Conservation (phyloP, 495 filamentous ascomycete genomes). For the Hypomontagnella monticulosa region DNA sequence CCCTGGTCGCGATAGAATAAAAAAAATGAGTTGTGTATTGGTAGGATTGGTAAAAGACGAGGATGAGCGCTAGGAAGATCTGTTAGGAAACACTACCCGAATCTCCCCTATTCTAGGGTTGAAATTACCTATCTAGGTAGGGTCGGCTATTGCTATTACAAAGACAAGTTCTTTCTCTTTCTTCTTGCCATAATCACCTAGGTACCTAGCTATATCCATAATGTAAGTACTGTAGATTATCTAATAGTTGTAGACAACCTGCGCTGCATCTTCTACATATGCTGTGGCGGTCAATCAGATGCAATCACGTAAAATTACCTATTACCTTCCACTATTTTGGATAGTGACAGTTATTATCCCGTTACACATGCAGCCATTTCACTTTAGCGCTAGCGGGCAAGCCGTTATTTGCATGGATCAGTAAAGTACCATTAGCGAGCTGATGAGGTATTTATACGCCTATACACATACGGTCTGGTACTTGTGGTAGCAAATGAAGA, state of each 20-base stretch:
- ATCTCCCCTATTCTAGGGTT: not conserved
- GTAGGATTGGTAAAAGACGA: slow-evolving; percentile 22
- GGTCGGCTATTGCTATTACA: too few relatives aligned
- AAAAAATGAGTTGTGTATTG: too few relatives aligned
- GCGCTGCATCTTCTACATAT: too few relatives aligned
- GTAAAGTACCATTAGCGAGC: slow-evolving; percentile 11
- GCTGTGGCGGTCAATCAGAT: too few relatives aligned
- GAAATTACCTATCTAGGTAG: not conserved
- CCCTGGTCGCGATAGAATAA: too few relatives aligned
- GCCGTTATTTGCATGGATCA: not conserved
- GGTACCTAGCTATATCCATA: slow-evolving; percentile 1
- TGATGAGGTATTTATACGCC: slow-evolving; percentile 1
- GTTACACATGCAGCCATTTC: too few relatives aligned
- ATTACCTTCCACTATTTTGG: too few relatives aligned
- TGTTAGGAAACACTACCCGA: slow-evolving; percentile 7
- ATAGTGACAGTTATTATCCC: too few relatives aligned
- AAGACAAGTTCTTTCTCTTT: too few relatives aligned
- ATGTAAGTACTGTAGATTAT: not conserved
- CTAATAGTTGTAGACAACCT: too few relatives aligned
- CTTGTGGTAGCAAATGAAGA: slow-evolving; percentile 10
- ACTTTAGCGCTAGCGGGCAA: too few relatives aligned
- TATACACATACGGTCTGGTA: slow-evolving; percentile 18
- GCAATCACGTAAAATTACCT: too few relatives aligned
- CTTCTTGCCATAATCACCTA: not conserved
- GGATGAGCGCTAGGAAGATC: slow-evolving; percentile 8